Percentiles rank a stretch among this genome's conserved stretches.
Evolutionary conservation across 257 asterid species (phyloP).

Genomic region (Schizonepeta tenuifolia): DNA sequence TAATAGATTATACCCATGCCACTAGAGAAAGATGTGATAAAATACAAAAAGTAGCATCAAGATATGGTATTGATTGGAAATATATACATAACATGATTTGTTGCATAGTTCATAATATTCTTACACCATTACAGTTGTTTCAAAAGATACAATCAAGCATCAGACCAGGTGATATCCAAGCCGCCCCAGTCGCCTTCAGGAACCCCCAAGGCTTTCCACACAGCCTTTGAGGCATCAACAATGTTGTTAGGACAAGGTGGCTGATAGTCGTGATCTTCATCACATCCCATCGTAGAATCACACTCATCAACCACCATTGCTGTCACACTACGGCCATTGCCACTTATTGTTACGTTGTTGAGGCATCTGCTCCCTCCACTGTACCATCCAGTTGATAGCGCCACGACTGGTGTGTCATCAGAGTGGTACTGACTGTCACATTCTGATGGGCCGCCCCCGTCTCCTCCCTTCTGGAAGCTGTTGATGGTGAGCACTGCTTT

Average conservation of each 20-base stretch:
- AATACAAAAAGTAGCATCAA: too few relatives aligned
- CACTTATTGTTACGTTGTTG: conserved; percentile 27
- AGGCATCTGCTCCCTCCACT: conserved; percentile 39
- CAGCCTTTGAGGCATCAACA: conserved; percentile 48
- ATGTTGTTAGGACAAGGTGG: conserved; percentile 55
- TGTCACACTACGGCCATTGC: conserved; percentile 39
- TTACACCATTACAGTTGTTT: neutral
- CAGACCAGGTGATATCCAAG: conserved; percentile 48
- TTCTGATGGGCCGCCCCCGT: conserved; percentile 45
- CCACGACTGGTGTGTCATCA: conserved; percentile 41
- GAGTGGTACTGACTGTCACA: conserved; percentile 45
- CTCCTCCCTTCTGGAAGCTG: conserved; percentile 49
- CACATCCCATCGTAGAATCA: conserved; percentile 52
- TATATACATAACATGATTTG: neutral
- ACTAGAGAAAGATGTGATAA: too few relatives aligned
- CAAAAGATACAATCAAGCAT: conserved; percentile 8
- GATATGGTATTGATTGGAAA: too few relatives aligned
- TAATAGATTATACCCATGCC: too few relatives aligned
- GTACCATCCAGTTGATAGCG: conserved; percentile 50
- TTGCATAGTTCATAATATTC: neutral
- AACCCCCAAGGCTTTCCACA: conserved; percentile 46
- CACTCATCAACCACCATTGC: conserved; percentile 53
- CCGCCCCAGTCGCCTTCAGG: conserved; percentile 39
- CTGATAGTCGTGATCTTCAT: conserved; percentile 41
- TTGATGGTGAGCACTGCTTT: conserved; percentile 42